phyloP scores from a whole-genome alignment of 2,329 filamentous ascomycete genomes.

The Onygenales sp. region DNA sequence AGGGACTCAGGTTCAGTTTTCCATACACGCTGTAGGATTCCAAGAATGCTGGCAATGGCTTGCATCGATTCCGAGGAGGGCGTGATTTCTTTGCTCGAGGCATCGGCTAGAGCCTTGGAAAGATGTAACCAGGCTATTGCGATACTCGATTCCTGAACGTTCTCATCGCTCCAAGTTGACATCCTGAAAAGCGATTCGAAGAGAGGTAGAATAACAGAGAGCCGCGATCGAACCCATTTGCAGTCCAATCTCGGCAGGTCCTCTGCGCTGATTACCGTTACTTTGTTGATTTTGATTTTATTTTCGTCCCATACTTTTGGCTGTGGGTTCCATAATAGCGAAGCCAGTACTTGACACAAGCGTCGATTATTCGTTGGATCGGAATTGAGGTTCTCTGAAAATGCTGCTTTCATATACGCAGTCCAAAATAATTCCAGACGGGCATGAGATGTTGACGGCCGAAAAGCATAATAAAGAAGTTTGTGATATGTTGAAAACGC shows the following conservation, averaged over 20 bases:
- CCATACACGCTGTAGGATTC: constrained; percentile 63
- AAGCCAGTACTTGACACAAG: constrained; percentile 61
- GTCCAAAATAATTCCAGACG: constrained; percentile 74
- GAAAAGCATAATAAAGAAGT: constrained; percentile 73
- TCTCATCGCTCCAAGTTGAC: constrained; percentile 39
- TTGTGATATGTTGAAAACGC: constrained; percentile 67
- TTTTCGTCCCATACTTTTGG: constrained; percentile 64
- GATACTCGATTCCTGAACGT: constrained; percentile 33
- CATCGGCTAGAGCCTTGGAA: constrained; percentile 49
- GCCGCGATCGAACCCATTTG: constrained; percentile 74
- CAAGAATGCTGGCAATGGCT: constrained; percentile 64
- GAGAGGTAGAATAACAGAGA: constrained; percentile 54
- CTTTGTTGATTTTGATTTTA: constrained; percentile 1
- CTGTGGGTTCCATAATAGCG: constrained; percentile 47
- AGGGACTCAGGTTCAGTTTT: constrained; percentile 39
- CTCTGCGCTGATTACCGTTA: constrained; percentile 56
- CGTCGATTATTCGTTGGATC: constrained; percentile 46
- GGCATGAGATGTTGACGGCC: constrained; percentile 55
- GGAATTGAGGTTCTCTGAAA: constrained; percentile 46
- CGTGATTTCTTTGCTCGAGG: constrained; percentile 76
- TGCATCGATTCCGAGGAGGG: constrained; percentile 73
- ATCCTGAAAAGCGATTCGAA: constrained; percentile 45
- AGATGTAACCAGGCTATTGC: constrained; percentile 55
- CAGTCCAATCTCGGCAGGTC: constrained; percentile 77
- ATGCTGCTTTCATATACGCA: constrained; percentile 56